Evolutionary conservation across 2,329 filamentous ascomycete species (phyloP).

Genomic region (Diaporthe sp.): DNA sequence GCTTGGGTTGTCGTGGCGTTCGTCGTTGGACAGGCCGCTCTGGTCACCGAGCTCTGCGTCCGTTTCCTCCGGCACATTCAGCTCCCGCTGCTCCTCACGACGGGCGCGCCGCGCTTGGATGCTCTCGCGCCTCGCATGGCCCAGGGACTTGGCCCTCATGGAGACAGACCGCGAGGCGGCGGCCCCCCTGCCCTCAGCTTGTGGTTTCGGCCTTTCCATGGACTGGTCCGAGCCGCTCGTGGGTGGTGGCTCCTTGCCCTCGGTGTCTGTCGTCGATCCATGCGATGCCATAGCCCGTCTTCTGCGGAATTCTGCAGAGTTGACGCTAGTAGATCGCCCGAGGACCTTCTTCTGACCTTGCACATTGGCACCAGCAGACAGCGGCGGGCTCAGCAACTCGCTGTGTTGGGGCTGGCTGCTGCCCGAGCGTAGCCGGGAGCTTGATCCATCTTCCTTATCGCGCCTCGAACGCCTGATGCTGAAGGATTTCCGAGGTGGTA

Average conservation of each 20-base stretch:
- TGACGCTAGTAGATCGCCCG: conserved; percentile 91
- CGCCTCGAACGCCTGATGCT: conserved; percentile 78
- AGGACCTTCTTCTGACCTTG: conserved; percentile 77
- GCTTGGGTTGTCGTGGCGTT: conserved; percentile 77
- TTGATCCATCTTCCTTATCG: conserved; percentile 65
- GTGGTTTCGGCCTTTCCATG: conserved; percentile 63
- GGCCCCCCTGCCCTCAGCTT: conserved; percentile 62
- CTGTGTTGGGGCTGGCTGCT: conserved; percentile 81
- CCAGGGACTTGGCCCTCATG: conserved; percentile 86
- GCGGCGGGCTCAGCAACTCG: conserved; percentile 82
- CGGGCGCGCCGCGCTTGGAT: conserved; percentile 87
- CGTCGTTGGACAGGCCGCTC: conserved; percentile 70
- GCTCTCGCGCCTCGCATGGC: conserved; percentile 90
- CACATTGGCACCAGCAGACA: conserved; percentile 69
- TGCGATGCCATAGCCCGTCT: conserved; percentile 61
- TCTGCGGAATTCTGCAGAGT: conserved; percentile 84
- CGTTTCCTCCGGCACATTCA: conserved; percentile 79
- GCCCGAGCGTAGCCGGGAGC: conserved; percentile 64
- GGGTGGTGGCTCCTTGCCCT: conserved; percentile 72
- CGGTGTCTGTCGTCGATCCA: conserved; percentile 49
- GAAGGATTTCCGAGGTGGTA: conserved; percentile 83
- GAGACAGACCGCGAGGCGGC: conserved; percentile 72
- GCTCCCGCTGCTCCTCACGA: conserved; percentile 70
- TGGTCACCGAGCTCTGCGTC: conserved; percentile 80
- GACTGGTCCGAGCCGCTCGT: conserved; percentile 87